These are phyloP conservation scores for Kwoniella bestiolae DNA, from an alignment of 768 basidiomycete species.

Conservation along the genomic window DNA sequence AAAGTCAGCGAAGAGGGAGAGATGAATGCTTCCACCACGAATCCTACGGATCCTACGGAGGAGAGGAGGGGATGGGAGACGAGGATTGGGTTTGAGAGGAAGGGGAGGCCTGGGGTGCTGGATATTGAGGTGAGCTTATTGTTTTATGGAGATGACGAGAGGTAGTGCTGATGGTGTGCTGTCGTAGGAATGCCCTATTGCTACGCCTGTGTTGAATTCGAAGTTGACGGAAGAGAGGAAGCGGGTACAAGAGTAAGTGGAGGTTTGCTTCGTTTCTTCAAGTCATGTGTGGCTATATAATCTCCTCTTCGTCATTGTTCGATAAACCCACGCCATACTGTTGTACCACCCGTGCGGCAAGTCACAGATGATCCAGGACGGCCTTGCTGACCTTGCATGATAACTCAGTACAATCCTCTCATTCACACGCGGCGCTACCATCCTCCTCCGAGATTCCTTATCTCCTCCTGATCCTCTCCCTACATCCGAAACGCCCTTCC, in stretches of 20 bases:
- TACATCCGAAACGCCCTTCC: slow-evolving; percentile 23
- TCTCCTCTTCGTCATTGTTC: too few relatives aligned
- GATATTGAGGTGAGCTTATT: slow-evolving; percentile 78
- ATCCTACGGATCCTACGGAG: slow-evolving; percentile 15
- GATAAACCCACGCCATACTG: too few relatives aligned
- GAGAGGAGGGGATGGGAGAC: slow-evolving; percentile 63
- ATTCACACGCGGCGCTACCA: slow-evolving; percentile 85
- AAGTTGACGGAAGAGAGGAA: slow-evolving; percentile 68
- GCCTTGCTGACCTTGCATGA: not conserved
- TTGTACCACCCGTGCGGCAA: too few relatives aligned
- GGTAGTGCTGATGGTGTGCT: not conserved
- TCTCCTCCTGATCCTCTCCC: slow-evolving; percentile 35
- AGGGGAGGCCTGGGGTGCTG: slow-evolving; percentile 72
- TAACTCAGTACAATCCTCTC: slow-evolving; percentile 75
- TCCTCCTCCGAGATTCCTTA: slow-evolving; percentile 86
- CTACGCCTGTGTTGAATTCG: slow-evolving; percentile 76
- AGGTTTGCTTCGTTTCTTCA: not conserved
- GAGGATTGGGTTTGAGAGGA: slow-evolving; percentile 85
- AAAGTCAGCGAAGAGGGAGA: slow-evolving; percentile 21
- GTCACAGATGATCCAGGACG: too few relatives aligned
- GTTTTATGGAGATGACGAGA: not conserved
- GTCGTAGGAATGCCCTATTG: slow-evolving; percentile 84
- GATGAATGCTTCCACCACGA: too few relatives aligned
- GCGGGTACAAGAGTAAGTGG: slow-evolving; percentile 64
- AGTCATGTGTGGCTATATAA: too few relatives aligned